Base-by-base conservation (phyloP, 108 stramenopile species). In the Cyclotella choctawhatcheeana region DNA sequence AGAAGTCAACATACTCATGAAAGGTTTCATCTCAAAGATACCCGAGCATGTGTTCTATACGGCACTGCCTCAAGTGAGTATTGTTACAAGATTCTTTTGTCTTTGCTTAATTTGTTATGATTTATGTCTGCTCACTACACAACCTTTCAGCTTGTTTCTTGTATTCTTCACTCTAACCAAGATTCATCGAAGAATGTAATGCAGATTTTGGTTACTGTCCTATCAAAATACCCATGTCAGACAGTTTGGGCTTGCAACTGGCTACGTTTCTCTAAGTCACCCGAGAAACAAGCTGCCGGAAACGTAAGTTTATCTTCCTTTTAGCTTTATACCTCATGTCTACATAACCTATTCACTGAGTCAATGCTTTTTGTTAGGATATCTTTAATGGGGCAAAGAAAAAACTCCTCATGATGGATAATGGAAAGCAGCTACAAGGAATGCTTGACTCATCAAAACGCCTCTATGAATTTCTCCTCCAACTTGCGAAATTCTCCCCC, bases 201-300 rank as follows among this genome's bases (percentile, higher is more conserved):
- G 50, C 65, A 63, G 12, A 89, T 96, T 30, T 74, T 96, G 18
- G 78, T 59, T 51, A 43, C 83, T 22, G 88, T 96, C 17, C 83
- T 96, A 14, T 54, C 73, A 1, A 89, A 89, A 67, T 93, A 87
- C 63, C 93, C 95, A 29, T 69, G 77, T 10, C 92, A 94, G 68
- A 84, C 95, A 10, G 82, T 96, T 88, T 96, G 95, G 95, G 82
- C 87, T 3, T 81, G 93, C 32, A 91, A 89, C n/a, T 93, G 91
- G 90, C 66, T 96, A 17, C 77, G 86, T 17, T 78, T 84, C 33
- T 90, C 89, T 1, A 79, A 77, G 31, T 67, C 81, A 45, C 44
- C 67, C n/a, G 73, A 79, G 32, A 86, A 93, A 37, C 64, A 74
- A 51, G 59, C 80, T 37, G 78, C 81, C 13, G 95, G 90, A 22